phyloP scores from a whole-genome alignment of 257 asterid genomes.

The Paulownia fortunei region DNA sequence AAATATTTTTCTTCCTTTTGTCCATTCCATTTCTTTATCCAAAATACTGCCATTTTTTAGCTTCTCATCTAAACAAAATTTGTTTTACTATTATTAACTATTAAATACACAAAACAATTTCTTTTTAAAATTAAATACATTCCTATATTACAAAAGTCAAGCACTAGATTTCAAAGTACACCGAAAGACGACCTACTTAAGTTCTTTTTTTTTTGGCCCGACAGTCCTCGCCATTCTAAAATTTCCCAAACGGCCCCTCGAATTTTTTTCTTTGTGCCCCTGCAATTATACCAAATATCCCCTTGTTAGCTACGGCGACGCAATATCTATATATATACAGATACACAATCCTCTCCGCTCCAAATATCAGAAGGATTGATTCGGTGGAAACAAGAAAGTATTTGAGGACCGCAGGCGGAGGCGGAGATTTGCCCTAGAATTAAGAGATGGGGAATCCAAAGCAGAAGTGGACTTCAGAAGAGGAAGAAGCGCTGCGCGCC shows the following conservation, averaged over 20 bases:
- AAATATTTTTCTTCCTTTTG: no score
- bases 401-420: slow-evolving; percentile 10
- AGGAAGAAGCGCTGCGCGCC: slow-evolving; percentile 70
- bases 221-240: slow-evolving; percentile 6
- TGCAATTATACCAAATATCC: background rate
- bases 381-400: background rate
- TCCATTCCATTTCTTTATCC: no score
- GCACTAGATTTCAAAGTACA: background rate
- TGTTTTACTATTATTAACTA: no score
- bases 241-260: slow-evolving; percentile 11
- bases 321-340: background rate
- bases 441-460: slow-evolving; percentile 70
- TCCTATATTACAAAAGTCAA: background rate
- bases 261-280: background rate
- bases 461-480: slow-evolving; percentile 75
- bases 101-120: no score
- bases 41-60: no score
- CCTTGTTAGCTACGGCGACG: background rate
- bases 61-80: no score
- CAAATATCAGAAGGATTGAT: background rate
- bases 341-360: background rate
- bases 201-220: background rate
- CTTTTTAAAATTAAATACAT: no score
- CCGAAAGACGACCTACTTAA: background rate
- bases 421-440: background rate